Conservation (phyloP, 1,139 yeast genomes). For the Scheffersomyces lignicola region DNA sequence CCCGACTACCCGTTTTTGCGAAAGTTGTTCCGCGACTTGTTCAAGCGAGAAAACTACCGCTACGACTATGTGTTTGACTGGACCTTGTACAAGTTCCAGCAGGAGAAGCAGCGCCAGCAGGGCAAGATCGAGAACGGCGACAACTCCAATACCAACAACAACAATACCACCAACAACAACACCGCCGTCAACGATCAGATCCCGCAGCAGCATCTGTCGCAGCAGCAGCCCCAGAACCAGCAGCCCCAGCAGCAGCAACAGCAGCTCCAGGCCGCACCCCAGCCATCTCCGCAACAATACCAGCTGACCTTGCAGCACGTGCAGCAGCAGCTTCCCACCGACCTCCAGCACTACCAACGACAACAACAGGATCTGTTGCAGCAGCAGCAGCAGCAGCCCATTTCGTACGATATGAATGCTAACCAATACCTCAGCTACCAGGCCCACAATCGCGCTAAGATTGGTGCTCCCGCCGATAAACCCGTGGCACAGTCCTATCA, state of each 20-base stretch:
- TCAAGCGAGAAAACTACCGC: constrained; percentile 83
- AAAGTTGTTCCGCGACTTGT: constrained; percentile 85
- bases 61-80: constrained; percentile 97
- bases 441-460: constrained; percentile 6
- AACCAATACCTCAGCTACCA: constrained; percentile 12
- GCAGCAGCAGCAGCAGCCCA: constrained; percentile 17
- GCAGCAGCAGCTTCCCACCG: constrained; percentile 14
- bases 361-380: constrained; percentile 8
- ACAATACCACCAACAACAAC: constrained; percentile 12
- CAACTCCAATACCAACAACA: constrained; percentile 21
- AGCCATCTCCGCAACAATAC: constrained; percentile 18
- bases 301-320: constrained; percentile 14
- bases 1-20: constrained; percentile 93
- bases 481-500: no score
- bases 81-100: constrained; percentile 84
- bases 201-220: constrained; percentile 11
- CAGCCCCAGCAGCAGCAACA: constrained; percentile 11
- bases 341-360: constrained; percentile 2
- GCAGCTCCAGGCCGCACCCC: constrained; percentile 16
- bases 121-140: constrained; percentile 28
- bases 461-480: constrained; percentile 8
- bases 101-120: constrained; percentile 61
- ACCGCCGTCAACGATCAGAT: constrained; percentile 9
- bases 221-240: constrained; percentile 9
- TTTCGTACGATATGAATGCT: constrained; percentile 12